These are phyloP conservation scores for Coccinonectria pachysandricola DNA, from an alignment of 2,329 filamentous ascomycete species.

Conservation along the genomic window DNA sequence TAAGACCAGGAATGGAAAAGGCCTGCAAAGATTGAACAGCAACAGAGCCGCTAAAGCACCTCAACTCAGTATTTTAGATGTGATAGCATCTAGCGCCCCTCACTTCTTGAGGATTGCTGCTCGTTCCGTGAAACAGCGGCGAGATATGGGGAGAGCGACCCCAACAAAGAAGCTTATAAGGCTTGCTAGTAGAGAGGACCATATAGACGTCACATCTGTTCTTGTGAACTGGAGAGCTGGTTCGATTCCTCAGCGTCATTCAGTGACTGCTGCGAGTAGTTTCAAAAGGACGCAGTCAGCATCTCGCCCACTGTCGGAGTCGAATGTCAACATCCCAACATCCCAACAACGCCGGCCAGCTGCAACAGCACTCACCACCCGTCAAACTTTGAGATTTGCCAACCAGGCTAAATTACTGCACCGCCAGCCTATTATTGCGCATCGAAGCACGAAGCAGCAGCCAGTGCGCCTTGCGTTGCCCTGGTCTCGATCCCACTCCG, in stretches of 20 bases:
- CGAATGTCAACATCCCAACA: too few relatives aligned
- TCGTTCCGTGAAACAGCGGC: slow-evolving; percentile 39
- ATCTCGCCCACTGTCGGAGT: too few relatives aligned
- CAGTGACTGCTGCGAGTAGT: slow-evolving; percentile 20
- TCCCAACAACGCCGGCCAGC: slow-evolving; percentile 3
- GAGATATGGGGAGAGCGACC: slow-evolving; percentile 42
- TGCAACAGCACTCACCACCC: too few relatives aligned
- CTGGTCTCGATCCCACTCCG: slow-evolving; percentile 12
- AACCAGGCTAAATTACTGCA: too few relatives aligned
- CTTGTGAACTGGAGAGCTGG: slow-evolving; percentile 47
- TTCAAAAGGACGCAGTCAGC: slow-evolving; percentile 4
- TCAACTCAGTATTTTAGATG: slow-evolving; percentile 50
- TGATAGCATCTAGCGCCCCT: slow-evolving; percentile 42
- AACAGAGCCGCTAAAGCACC: slow-evolving; percentile 25
- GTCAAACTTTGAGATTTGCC: too few relatives aligned
- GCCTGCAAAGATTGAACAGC: slow-evolving; percentile 2
- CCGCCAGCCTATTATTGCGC: too few relatives aligned
- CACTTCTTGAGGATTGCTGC: slow-evolving; percentile 52
- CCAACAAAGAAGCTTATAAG: slow-evolving; percentile 47
- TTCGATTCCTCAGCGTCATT: slow-evolving; percentile 33
- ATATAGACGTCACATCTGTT: slow-evolving; percentile 43
- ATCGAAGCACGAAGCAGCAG: too few relatives aligned
- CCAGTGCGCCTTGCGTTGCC: too few relatives aligned
- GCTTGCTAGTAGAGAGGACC: slow-evolving; percentile 50
- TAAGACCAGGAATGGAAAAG: slow-evolving; percentile 4